Evolutionary conservation across 2,329 filamentous ascomycete species (phyloP), one percentile per base, ranked within the genome.

Genomic region (Epichloe coenophiala): DNA sequence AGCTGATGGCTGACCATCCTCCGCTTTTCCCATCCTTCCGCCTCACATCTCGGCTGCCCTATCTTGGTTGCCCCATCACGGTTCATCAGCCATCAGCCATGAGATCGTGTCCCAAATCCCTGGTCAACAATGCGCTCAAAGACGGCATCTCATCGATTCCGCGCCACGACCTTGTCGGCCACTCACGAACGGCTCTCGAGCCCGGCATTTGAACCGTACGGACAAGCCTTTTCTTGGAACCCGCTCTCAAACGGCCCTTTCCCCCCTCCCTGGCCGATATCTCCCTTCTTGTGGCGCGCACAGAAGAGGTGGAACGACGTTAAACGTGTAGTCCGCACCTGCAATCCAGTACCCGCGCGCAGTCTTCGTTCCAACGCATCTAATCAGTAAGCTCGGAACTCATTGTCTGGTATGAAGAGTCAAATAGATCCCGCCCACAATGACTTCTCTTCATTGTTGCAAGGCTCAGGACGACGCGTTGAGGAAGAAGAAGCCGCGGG

Each of bases 281-380:
- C 43, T 45, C 44, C 44, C 44, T 45, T 36, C 33, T 36, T 15
- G 31, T 45, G 44, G 27, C 31, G 39, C 39, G 44, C 31, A 37
- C 15, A 9, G 11, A 31, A 36, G 31, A 31, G 15, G 31, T 21
- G 44, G 44, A 19, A 45, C 31, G 31, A 15, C 8, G 17, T n/a
- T 35, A 3, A 15, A 7, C 19, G 13, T n/a, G 6, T 37, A 13
- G 21, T 39, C 33, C 31, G 41, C 41, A 21, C 15, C 41, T 45
- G 35, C 39, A 40, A 49, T 45, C 33, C 48, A 17, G 33, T 37
- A 15, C 48, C n/a, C 12, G 11, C 33, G 33, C 23, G 12, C 23
- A n/a, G 33, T 43, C 17, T 45, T 45, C 48, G 42, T 50, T 50
- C 13, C 48, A 50, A n/a, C 17, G 39, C 33, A 15, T 44, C 21